Conservation (phyloP, 805 yeast species). For the Metschnikowia amazonensis region DNA sequence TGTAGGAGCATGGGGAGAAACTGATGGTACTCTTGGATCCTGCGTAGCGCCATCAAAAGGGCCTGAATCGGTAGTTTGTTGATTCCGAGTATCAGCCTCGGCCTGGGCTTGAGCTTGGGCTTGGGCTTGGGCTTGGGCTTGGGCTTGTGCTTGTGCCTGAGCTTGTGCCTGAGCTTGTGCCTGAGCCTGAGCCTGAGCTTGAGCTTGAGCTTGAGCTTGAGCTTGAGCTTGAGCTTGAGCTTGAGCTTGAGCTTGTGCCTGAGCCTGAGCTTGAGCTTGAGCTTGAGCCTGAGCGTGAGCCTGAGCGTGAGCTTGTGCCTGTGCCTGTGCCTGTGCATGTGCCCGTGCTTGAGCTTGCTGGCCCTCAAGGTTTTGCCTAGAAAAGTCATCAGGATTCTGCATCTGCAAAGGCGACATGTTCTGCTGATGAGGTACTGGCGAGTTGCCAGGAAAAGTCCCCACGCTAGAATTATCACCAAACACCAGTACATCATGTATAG, state of each 20-base stretch:
- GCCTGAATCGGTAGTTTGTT: neutral
- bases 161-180: constrained; percentile 2
- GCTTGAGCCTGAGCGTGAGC: constrained; percentile 1
- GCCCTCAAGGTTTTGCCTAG: neutral
- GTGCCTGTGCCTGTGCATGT: constrained; percentile 4
- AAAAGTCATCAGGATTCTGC: neutral
- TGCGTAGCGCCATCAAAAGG: neutral
- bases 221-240: constrained; percentile 6
- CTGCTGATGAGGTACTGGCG: constrained; percentile 1
- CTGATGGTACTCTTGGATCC: constrained; percentile 1
- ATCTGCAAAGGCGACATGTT: neutral
- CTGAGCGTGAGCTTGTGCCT: neutral
- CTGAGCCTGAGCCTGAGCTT: neutral
- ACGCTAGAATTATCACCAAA: constrained; percentile 9
- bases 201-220: neutral
- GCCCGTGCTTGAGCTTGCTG: constrained; percentile 2
- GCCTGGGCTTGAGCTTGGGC: neutral
- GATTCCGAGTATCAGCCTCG: neutral
- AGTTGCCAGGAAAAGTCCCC: constrained; percentile 7
- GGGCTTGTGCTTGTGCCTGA: neutral
- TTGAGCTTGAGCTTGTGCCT: constrained; percentile 1
- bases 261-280: constrained; percentile 9
- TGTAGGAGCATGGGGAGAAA: constrained; percentile 13
- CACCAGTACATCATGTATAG: constrained; percentile 10
- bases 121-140: neutral